Percentiles rank a stretch among this genome's conserved stretches.
Evolutionary conservation across 495 filamentous ascomycete genomes (phyloP).

Genomic region (Sporormia fimetaria): DNA sequence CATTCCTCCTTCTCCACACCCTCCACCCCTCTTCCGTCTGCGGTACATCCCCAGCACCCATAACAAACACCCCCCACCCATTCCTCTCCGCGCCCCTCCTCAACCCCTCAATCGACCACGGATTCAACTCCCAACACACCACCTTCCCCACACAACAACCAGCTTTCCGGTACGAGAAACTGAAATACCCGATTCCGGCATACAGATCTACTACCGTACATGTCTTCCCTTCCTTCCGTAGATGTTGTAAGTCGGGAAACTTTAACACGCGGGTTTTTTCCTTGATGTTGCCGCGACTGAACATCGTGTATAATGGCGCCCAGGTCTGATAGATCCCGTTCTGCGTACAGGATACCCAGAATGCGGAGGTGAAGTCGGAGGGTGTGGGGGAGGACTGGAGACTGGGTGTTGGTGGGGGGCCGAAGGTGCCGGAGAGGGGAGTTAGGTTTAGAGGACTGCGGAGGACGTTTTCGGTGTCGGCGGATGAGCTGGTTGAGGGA

Average conservation of each 20-base stretch:
- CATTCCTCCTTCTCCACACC: conserved; percentile 26
- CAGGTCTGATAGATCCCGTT: conserved; percentile 75
- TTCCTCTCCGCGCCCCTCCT: conserved; percentile 57
- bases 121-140: conserved; percentile 80
- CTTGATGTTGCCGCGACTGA: conserved; percentile 74
- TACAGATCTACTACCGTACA: conserved; percentile 68
- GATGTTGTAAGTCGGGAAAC: conserved; percentile 34
- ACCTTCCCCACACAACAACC: conserved; percentile 56
- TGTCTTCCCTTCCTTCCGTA: conserved; percentile 13
- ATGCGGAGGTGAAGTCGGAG: conserved; percentile 47
- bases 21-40: conserved; percentile 4
- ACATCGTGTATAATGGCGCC: conserved; percentile 86
- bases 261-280: conserved; percentile 68
- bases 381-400: conserved; percentile 25
- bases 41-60: conserved; percentile 27
- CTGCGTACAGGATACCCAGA: conserved; percentile 67
- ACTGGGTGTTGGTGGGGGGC: conserved; percentile 32
- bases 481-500: conserved; percentile 3
- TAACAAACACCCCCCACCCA: conserved; percentile 50
- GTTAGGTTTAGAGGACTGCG: conserved; percentile 52
- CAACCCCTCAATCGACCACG: conserved; percentile 77
- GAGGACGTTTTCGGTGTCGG: conserved; percentile 44
- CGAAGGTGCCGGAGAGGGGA: conserved; percentile 58
- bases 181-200: conserved; percentile 87
- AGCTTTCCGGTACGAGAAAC: conserved; percentile 63